Conservation (phyloP, 1,284 basidiomycete species). For the Cryptococcus sp. region DNA sequence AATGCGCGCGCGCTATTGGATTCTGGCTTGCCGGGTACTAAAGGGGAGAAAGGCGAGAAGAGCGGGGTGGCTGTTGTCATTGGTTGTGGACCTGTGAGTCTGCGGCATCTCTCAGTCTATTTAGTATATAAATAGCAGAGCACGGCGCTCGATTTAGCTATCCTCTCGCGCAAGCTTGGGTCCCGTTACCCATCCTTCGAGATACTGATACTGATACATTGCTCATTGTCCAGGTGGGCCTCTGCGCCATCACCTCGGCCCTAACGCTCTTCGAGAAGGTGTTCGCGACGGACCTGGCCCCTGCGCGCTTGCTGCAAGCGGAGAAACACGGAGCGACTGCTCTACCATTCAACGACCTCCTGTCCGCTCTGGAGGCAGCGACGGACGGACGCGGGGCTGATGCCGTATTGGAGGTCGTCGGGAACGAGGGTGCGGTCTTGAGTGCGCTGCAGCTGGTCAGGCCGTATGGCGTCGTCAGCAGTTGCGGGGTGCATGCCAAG, state of each 20-base stretch:
- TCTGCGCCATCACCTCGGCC: constrained; percentile 54
- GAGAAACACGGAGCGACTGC: constrained; percentile 52
- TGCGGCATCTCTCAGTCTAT: not conserved
- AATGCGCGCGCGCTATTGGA: constrained; percentile 50
- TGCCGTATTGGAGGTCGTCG: constrained; percentile 68
- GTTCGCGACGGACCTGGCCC: constrained; percentile 41
- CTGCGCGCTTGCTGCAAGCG: constrained; percentile 30
- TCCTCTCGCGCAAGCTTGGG: too few species aligned
- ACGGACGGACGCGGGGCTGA: constrained; percentile 56
- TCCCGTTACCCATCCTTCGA: too few species aligned
- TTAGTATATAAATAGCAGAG: too few species aligned
- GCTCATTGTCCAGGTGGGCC: constrained; percentile 48
- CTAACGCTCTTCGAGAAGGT: constrained; percentile 49
- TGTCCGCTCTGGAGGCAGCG: constrained; percentile 29
- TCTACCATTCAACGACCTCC: constrained; percentile 33
- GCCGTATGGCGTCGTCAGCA: constrained; percentile 76
- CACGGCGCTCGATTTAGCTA: too few species aligned
- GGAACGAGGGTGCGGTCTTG: constrained; percentile 68
- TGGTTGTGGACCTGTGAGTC: constrained; percentile 57
- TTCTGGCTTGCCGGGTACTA: constrained; percentile 36
- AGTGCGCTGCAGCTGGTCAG: constrained; percentile 76
- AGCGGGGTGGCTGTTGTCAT: constrained; percentile 51
- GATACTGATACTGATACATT: too few species aligned
- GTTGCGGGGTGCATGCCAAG: constrained; percentile 66
- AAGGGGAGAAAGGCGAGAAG: constrained; percentile 32